Base-by-base conservation (phyloP, 148 eudicot species). In the Arbutus unedo region DNA sequence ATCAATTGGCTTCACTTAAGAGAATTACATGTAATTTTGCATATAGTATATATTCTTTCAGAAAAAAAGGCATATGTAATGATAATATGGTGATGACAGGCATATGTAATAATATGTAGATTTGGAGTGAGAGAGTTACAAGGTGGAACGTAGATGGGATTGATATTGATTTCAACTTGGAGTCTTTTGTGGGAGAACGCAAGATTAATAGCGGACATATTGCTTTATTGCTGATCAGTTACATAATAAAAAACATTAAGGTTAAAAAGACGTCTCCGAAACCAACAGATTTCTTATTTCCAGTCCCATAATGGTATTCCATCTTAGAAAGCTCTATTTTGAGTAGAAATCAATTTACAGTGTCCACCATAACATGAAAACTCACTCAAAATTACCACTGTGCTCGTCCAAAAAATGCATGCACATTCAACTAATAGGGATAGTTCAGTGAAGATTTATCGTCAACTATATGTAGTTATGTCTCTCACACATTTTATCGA, bases 121-220 rank as follows among this genome's bases (percentile, higher is more conserved):
- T 31, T 31, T 31, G 38, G 38, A 31, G 38, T 31, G 38, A 31
- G 0, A 31, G 38, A 31, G 38, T 31, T 31, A 0, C 38, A 31
- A 31, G 38, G 38, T 31, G 38, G 38, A 31, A 31, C 38, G n/a
- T n/a, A n/a, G n/a, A n/a, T n/a, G n/a, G n/a, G n/a, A n/a, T n/a
- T 78, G 93, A 94, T 84, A 87, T 94, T 83, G 89, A 93, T 81
- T 91, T 96, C 64, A 88, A 90, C 49, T 87, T 96, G 91, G 99
- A 93, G 75, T 89, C 99, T 68, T 89, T 80, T 79, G 96, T 96
- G 66, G 95, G 94, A 76, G 99, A 96, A 51, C 97, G 87, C 91
- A 94, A 93, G 89, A 88, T 96, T 77, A 92, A 89, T 68, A 94
- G 84, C 78, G 93, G 91, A 67, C 97, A 77, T 78, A 85, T 94